Evolutionary conservation across 148 eudicot species (phyloP), one percentile per base, ranked within the genome.

Genomic region (Rhododendron ferrugineum): DNA sequence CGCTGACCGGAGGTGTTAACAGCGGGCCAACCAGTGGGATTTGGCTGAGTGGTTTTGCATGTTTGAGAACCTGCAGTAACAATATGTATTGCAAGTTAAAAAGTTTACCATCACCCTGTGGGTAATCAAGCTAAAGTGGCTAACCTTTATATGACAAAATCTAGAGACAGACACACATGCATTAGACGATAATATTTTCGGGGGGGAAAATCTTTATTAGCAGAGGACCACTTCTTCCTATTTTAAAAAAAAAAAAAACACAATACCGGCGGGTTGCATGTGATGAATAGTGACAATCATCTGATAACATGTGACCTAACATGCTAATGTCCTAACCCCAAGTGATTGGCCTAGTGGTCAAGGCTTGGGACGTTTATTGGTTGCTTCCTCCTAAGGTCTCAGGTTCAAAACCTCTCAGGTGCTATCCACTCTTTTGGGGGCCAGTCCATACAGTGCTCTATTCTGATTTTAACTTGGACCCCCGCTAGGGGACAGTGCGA

Each of bases 1-100:
- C 95, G 78, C 86, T 91, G 1, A 93, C 92, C 0, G 95, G 95
- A 56, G 92, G 92, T 68, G 90, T 91, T 72, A 93, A 85, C 82
- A 93, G 87, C 8, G 95, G 95, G 18, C 95, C 95, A 54, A 93
- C 89, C 37, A 91, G 64, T 1, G 95, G 95, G 36, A 93, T 86
- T 66, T 89, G 86, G 80, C 87, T 89, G 82, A 91, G 87, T 13
- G 93, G 95, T 72, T 90, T 91, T 28, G 92, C 88, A 56, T 91
- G 79, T 82, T 90, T 92, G 83, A 93, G 88, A 78, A 93, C 87
- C 95, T 93, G 89, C 85, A 91, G 13, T 26, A 56, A 81, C 11
- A 47, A 58, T 9, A 9, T 23, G 11, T 3, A 36, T 20, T 0
- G 30, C 5, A 32, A 64, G 20, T 34, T 6, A 77, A 18, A 85